Conservation (phyloP, 2,329 filamentous ascomycete genomes). For the Colletotrichum sp. region DNA sequence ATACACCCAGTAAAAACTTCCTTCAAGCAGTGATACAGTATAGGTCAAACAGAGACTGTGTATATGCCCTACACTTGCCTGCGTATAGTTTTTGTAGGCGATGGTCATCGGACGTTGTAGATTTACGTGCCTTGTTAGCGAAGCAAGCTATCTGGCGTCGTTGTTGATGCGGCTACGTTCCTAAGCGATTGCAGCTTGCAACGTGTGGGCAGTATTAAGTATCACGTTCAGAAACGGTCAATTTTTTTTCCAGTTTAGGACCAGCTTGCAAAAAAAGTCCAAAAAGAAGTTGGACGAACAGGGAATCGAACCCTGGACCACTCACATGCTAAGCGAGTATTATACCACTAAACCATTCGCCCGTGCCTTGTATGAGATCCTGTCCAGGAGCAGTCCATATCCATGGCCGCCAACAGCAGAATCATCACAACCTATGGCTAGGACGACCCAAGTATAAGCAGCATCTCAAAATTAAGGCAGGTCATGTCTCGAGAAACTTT, state of each 20-base stretch:
- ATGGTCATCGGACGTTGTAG: background rate
- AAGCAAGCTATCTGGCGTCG: too few relatives aligned
- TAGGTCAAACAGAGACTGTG: background rate
- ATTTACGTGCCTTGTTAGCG: background rate
- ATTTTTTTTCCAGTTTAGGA: too few relatives aligned
- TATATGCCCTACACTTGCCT: background rate
- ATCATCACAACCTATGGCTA: background rate
- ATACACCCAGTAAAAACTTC: background rate
- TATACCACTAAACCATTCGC: constrained; percentile 15
- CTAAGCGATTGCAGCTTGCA: background rate
- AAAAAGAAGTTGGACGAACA: background rate
- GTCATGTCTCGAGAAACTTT: background rate
- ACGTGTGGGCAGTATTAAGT: background rate
- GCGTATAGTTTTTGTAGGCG: background rate
- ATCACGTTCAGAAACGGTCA: background rate
- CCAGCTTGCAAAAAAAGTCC: background rate
- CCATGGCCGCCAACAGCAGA: background rate
- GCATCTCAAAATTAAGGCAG: background rate
- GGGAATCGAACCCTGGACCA: constrained; percentile 18
- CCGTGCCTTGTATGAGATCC: background rate
- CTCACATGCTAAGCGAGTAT: constrained; percentile 10
- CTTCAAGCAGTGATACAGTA: background rate
- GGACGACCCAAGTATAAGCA: background rate
- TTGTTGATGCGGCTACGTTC: background rate
- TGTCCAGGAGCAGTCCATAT: background rate